Evolutionary conservation across 1,139 yeast species (phyloP), one percentile per base, ranked within the genome.

Genomic region (Arxiozyma heterogenica): DNA sequence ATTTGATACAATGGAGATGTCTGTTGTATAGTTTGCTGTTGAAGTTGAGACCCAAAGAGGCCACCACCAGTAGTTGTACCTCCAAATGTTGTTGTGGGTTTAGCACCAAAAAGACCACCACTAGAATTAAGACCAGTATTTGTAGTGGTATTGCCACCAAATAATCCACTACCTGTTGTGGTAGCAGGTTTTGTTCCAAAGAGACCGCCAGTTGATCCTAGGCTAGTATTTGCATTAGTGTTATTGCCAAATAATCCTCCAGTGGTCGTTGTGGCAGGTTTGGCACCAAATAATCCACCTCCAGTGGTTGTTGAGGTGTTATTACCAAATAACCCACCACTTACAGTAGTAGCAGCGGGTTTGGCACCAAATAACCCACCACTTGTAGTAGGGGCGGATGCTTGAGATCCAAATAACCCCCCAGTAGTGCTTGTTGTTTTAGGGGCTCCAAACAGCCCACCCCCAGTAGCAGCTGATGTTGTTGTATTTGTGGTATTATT

Each of bases 361-460:
- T 56, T 64, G 39, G 43, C 56, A 9, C 73, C 73, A 61, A 71
- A 69, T 3, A 69, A 58, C 2, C 71, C 71, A 5, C 71, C 66
- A 23, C 61, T 47, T 18, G 60, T 52, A 30, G 55, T 49, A 41
- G 51, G 23, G 20, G 48, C 47, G 45, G 38, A 20, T 15, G n/a
- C 30, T 27, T 25, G 47, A 38, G 44, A 45, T 42, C 55, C 50
- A 47, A 54, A 53, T 54, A 41, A 21, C 9, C 55, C 56, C 23
- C 55, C 45, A 30, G 47, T 41, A 21, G 57, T 48, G n/a, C 55
- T 44, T 17, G 58, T 50, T 22, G 56, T 53, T 15, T 34, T 34
- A 34, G 73, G 18, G n/a, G 39, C 39, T 15, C 39, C 39, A 34
- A 34, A 34, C n/a, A 73, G 55, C 1, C 76, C 75, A 21, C 57